Evolutionary conservation across 306 rosid species (phyloP).

Genomic region (Datisca glomerata): DNA sequence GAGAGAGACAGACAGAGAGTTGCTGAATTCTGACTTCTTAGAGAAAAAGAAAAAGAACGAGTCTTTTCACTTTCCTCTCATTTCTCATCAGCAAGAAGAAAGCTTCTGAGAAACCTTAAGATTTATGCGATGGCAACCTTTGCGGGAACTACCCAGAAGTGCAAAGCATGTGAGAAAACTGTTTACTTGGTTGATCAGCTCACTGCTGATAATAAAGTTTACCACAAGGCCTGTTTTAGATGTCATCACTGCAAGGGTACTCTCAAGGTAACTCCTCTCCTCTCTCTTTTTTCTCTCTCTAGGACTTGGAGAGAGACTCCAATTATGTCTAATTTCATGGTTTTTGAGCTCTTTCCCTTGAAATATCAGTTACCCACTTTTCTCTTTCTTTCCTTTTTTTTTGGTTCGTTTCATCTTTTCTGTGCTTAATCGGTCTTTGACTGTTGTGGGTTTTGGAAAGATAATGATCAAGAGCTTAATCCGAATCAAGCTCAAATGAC

Average conservation of each 20-base stretch:
- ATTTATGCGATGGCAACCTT: constrained; percentile 53
- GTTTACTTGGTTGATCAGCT: constrained; percentile 87
- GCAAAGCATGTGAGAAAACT: constrained; percentile 84
- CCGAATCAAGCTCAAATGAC: no score
- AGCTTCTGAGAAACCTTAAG: constrained; percentile 4
- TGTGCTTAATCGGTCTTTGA: no score
- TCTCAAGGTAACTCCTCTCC: constrained; percentile 47
- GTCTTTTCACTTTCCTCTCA: background rate
- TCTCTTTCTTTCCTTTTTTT: no score
- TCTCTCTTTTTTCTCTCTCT: constrained; percentile 4
- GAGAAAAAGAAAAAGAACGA: background rate
- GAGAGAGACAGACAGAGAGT: constrained; percentile 4
- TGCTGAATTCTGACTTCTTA: background rate
- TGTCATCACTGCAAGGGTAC: constrained; percentile 97
- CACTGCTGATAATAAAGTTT: constrained; percentile 70
- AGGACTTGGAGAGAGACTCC: background rate
- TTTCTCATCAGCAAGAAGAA: background rate
- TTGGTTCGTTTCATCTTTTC: no score
- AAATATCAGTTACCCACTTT: no score
- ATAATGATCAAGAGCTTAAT: no score
- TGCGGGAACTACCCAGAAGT: constrained; percentile 88
- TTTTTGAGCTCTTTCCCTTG: no score
- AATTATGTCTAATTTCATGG: no score
- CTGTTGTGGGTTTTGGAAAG: no score
- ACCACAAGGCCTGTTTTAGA: constrained; percentile 84